These are phyloP conservation scores for Chlorella sp. DNA, from an alignment of 139 green algal genomes.

Conservation along the genomic window DNA sequence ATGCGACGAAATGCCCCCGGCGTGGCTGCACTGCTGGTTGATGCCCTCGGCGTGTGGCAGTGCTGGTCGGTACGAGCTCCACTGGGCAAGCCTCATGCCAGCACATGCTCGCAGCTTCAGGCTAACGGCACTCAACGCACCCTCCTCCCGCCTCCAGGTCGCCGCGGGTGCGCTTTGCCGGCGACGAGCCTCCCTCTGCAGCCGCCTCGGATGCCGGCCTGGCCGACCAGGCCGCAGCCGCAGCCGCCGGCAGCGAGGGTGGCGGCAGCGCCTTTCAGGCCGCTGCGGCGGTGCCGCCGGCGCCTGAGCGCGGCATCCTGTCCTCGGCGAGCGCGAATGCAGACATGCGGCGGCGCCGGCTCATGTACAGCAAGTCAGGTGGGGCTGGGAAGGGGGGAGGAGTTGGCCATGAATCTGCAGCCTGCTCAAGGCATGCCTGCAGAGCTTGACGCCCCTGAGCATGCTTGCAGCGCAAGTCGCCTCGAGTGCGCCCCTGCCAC, in stretches of 20 bases:
- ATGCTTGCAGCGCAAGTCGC: too few species aligned
- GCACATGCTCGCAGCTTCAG: too few species aligned
- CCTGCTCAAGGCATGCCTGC: not conserved
- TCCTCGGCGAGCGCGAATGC: not conserved
- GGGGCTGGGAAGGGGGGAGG: not conserved
- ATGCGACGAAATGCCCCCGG: not conserved
- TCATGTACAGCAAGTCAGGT: slow-evolving; percentile 43
- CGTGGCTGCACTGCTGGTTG: not conserved
- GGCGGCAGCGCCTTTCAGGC: not conserved
- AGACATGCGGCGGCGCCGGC: not conserved
- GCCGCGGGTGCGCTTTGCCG: slow-evolving; percentile 15
- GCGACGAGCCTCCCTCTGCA: not conserved
- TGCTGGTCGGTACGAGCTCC: not conserved
- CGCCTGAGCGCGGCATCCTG: not conserved
- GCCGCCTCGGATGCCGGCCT: not conserved
- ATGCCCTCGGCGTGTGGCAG: not conserved
- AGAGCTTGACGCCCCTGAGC: not conserved
- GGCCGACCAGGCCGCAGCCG: not conserved
- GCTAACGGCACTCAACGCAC: too few species aligned
- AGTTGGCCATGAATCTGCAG: not conserved
- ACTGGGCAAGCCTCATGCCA: not conserved
- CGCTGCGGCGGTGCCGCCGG: not conserved
- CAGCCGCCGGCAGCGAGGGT: not conserved
- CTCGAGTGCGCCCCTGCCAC: too few species aligned
- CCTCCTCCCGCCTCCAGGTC: not conserved